Conservation (phyloP, 805 yeast genomes). For the Yarrowia sp. region DNA sequence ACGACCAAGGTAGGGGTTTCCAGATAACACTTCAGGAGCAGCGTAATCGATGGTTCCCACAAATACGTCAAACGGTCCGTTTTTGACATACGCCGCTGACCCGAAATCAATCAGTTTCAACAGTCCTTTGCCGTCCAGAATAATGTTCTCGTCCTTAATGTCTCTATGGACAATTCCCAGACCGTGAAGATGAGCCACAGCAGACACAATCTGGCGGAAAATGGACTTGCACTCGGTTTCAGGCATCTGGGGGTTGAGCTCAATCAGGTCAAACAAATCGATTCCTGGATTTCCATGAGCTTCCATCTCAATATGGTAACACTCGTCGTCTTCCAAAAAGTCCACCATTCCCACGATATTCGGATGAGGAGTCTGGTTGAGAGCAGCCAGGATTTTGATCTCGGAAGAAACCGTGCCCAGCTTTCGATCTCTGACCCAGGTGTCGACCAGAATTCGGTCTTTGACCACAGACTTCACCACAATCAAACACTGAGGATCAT, state of each 20-base stretch:
- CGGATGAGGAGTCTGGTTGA: conserved; percentile 73
- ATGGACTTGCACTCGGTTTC: conserved; percentile 80
- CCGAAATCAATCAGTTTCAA: conserved; percentile 94
- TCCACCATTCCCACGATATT: conserved; percentile 85
- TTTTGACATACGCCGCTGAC: conserved; percentile 85
- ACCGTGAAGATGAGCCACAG: conserved; percentile 79
- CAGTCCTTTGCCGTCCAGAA: conserved; percentile 80
- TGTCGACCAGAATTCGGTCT: conserved; percentile 91
- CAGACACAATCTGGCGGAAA: conserved; percentile 78
- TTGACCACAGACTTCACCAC: conserved; percentile 90
- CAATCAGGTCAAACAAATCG: conserved; percentile 91
- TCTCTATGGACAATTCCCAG: conserved; percentile 93
- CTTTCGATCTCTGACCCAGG: conserved; percentile 93
- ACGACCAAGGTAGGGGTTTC: conserved; percentile 87
- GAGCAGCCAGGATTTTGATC: conserved; percentile 87
- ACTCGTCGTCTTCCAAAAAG: conserved; percentile 89
- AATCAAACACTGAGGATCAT: conserved; percentile 67
- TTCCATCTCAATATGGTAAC: conserved; percentile 89
- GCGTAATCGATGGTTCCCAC: conserved; percentile 98
- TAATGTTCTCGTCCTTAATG: conserved; percentile 92
- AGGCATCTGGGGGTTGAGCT: conserved; percentile 78
- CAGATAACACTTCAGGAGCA: conserved; percentile 93
- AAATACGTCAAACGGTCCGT: conserved; percentile 96
- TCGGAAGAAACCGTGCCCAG: conserved; percentile 97
- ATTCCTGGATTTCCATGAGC: conserved; percentile 90